Base-by-base conservation (phyloP, 2,329 filamentous ascomycete species). In the Akanthomyces lecanii region DNA sequence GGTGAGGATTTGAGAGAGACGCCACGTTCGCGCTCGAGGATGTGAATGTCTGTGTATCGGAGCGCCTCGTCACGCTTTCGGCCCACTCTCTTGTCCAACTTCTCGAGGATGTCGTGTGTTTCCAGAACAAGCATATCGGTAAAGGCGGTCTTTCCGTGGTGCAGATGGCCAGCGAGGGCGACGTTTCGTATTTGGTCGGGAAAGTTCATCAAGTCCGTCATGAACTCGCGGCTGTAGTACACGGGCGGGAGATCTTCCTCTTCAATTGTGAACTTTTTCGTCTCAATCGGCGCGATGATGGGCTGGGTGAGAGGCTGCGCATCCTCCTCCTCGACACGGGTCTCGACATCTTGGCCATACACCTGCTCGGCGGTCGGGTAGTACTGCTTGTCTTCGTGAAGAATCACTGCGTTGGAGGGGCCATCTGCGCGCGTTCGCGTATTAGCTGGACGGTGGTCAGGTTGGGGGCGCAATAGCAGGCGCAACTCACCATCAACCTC, bases 331-430 rank as follows among this genome's bases (percentile, higher is more conserved):
- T 98, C 91, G 44, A 99, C 94, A 76, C 97, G 79, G 1, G 94
- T 95, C 78, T 99, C 95, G 70, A 99, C 95, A 77, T 95, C 93
- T 69, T 88, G 84, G 59, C 95, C 95, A 74, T 98, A 99, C 48
- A 97, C 88, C 76, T 99, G 95, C 73, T 94, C 89, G 63, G 95
- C 95, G n/a, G 93, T 97, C 36, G 95, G 95, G 74, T 99, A 99
- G 77, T 99, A 99, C 75, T 98, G 95, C 77, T 99, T 99, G 79
- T 99, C 95, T 81, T 99, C 95, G 78, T 99, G 95, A 52, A 99
- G 85, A 63, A 99, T 85, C n/a, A 99, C 92, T 58, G 95, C 94
- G 75, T 98, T 99, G 5, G 93, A 97, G 4, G 94, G 91, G 16
- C 90, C 92, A 75, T 92, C 86, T 85, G 67, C 65, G 63, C 28